A percentile compares a stretch with the other conserved stretches of the same genome.
Conservation (phyloP, 108 stramenopile genomes). For the Mayamaea pseudoterrestris region DNA sequence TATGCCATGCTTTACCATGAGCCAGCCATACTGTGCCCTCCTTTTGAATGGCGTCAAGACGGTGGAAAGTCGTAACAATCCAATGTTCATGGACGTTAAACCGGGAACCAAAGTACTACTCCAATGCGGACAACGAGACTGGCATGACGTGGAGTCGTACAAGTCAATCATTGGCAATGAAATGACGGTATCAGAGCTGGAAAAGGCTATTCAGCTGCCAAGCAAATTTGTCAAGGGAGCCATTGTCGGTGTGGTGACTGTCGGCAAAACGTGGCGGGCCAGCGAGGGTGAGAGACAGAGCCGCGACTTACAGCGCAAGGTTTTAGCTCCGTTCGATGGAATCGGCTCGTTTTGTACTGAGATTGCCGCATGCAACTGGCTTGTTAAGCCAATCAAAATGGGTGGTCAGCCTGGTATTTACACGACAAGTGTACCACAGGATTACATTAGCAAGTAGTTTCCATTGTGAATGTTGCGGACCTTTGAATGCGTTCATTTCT, state of each 20-base stretch:
- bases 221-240: slow-evolving; percentile 44
- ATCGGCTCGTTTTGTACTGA: slow-evolving; percentile 6
- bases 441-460: too few relatives aligned
- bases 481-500: too few relatives aligned
- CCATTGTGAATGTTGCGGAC: too few relatives aligned
- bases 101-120: slow-evolving; percentile 62
- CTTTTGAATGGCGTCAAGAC: slow-evolving; percentile 75
- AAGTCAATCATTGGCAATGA: slow-evolving; percentile 49
- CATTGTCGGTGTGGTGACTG: slow-evolving; percentile 54
- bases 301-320: slow-evolving; percentile 15
- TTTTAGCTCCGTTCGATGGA: slow-evolving; percentile 1
- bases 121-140: slow-evolving; percentile 63
- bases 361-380: slow-evolving; percentile 1
- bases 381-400: slow-evolving; percentile 4
- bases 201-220: slow-evolving; percentile 37
- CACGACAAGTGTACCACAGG: not conserved
- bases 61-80: slow-evolving; percentile 67
- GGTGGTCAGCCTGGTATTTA: slow-evolving; percentile 5
- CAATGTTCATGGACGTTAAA: slow-evolving; percentile 59
- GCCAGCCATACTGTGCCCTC: slow-evolving; percentile 66
- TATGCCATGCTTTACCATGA: slow-evolving; percentile 63
- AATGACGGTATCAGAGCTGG: slow-evolving; percentile 36
- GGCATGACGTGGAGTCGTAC: slow-evolving; percentile 65
- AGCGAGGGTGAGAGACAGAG: slow-evolving; percentile 34
- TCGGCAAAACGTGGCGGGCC: slow-evolving; percentile 60